Evolutionary conservation across 2,329 filamentous ascomycete genomes (phyloP).

Genomic region (Neonectria sp.): DNA sequence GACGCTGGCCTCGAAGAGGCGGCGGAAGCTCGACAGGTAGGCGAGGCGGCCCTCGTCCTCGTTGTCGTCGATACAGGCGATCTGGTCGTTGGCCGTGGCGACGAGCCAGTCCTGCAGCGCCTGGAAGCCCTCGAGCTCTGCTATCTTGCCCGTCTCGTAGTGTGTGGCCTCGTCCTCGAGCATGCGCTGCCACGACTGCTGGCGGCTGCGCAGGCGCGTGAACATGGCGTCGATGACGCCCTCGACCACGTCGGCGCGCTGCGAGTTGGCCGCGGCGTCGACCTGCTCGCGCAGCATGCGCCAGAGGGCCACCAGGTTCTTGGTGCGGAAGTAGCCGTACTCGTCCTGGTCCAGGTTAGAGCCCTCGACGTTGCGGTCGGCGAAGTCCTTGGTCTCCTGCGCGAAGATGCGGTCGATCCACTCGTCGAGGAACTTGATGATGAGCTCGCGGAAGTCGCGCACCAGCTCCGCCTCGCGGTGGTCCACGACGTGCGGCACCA

Average conservation of each 20-base stretch:
- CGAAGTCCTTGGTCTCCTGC: constrained; percentile 86
- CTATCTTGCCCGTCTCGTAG: constrained; percentile 72
- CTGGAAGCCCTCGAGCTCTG: constrained; percentile 78
- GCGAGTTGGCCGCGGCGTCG: constrained; percentile 85
- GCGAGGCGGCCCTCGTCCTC: constrained; percentile 81
- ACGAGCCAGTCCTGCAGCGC: constrained; percentile 95
- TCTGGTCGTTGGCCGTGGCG: constrained; percentile 97
- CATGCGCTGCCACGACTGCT: constrained; percentile 89
- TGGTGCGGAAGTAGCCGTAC: constrained; percentile 92
- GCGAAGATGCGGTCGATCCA: constrained; percentile 96
- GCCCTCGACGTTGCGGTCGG: constrained; percentile 80
- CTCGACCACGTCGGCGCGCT: constrained; percentile 91
- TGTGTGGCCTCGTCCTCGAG: constrained; percentile 87
- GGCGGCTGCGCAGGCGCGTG: constrained; percentile 84
- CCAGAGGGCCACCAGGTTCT: constrained; percentile 95
- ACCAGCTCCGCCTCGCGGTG: constrained; percentile 92
- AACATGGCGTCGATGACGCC: constrained; percentile 98
- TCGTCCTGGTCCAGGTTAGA: constrained; percentile 87
- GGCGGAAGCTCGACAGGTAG: constrained; percentile 89
- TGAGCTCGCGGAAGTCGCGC: constrained; percentile 93
- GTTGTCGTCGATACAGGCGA: constrained; percentile 96
- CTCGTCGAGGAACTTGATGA: constrained; percentile 95
- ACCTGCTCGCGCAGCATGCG: constrained; percentile 97
- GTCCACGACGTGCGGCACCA: constrained; percentile 90
- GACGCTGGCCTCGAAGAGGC: constrained; percentile 86